Base-by-base conservation (phyloP, 2,329 filamentous ascomycete genomes). In the Cadophora sp. region DNA sequence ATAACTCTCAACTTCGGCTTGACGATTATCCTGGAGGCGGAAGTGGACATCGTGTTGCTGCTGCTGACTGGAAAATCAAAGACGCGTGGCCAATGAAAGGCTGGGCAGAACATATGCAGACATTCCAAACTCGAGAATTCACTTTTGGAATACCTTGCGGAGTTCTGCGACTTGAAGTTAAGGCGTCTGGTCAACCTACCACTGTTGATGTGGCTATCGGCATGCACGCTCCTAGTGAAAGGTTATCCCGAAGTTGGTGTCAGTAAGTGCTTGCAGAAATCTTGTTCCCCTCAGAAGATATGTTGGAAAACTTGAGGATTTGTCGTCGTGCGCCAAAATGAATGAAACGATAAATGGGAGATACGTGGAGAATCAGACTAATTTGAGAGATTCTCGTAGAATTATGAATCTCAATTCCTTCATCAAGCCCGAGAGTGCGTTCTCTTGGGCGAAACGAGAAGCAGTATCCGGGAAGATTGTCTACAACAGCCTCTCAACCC, bases 1-100 rank as follows among this genome's bases (percentile, higher is more conserved):
- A 53, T 16, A 26, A 11, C 50, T 53, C 50, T 27, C 24, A 27
- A 14, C 50, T 53, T 26, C 11, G 19, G 40, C 40, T 43, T 43
- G 40, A 43, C 5, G 40, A 53, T 27, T 26, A 16, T 53, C 50
- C 24, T 27, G 24, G 24, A 9, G 50, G 24, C 50, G 26, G 8
- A 16, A 27, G 9, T 53, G 12, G 14, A 26, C 50, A 22, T 53
- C 50, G 50, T 53, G 50, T 53, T 27, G 50, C 50, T 53, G 50
- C 50, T 53, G 50, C 50, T 53, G 22, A 53, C 19, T 53, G 50
- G 50, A 53, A 53, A 11, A 53, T 53, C 50, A 53, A 53, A 53
- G 50, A 53, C 24, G 50, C 50, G 9, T 55, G 51, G 51, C 51
- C 26, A 7, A 55, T 27, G 27, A 55, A 31, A 55, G 51, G 51